These are phyloP conservation scores for Rhodomyrtus psidioides DNA, from an alignment of 441 rosid species.

Conservation along the genomic window DNA sequence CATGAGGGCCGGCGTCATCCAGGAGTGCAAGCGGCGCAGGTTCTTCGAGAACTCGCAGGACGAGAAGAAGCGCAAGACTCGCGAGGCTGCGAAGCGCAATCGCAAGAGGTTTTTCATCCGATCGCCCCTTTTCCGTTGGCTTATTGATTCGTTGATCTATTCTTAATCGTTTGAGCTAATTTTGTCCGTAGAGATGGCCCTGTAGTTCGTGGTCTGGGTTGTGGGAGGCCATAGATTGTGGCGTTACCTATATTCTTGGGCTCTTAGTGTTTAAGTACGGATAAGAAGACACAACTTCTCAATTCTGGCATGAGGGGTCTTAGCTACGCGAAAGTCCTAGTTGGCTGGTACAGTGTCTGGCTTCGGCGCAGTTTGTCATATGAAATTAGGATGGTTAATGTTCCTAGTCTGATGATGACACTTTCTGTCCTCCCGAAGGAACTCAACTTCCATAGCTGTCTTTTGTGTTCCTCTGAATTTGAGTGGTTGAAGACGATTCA, in stretches of 20 bases:
- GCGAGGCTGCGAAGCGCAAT: constrained; percentile 87
- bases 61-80: constrained; percentile 71
- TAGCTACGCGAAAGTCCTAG: not conserved
- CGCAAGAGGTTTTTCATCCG: constrained; percentile 37
- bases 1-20: constrained; percentile 75
- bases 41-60: constrained; percentile 70
- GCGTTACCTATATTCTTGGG: not conserved
- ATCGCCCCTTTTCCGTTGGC: not conserved
- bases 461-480: not conserved
- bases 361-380: not conserved
- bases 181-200: not conserved
- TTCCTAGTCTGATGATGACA: not conserved
- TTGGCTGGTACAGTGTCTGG: not conserved
- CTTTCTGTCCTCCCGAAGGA: not conserved
- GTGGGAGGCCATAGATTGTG: not conserved
- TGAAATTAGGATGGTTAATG: not conserved
- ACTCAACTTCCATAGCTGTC: not conserved
- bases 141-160: not conserved
- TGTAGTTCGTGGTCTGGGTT: not conserved
- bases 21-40: constrained; percentile 68
- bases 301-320: not conserved
- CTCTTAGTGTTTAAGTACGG: not conserved
- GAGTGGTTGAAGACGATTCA: not conserved
- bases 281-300: not conserved
- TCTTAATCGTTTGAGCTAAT: not conserved